phyloP scores from a whole-genome alignment of 768 basidiomycete genomes.

The Neoboletus subvelutipes region DNA sequence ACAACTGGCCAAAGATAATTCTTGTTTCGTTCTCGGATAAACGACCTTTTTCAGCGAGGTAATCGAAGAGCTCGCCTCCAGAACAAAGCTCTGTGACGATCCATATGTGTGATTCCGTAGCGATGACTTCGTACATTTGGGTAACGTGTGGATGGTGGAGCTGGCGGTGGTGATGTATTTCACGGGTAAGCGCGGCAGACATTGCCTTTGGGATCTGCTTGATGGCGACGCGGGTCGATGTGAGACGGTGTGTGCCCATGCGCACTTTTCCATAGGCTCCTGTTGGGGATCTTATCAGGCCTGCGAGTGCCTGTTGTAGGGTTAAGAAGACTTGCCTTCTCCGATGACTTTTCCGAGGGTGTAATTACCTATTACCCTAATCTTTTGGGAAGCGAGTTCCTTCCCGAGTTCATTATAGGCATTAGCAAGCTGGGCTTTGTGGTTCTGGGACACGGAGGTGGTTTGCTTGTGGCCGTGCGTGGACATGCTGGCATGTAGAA shows the following conservation, averaged over 20 bases:
- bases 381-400: constrained; percentile 87
- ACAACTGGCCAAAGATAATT: constrained; percentile 92
- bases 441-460: constrained; percentile 65
- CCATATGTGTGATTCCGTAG: constrained; percentile 94
- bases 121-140: constrained; percentile 96
- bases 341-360: constrained; percentile 92
- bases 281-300: constrained; percentile 36
- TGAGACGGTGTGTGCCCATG: constrained; percentile 90
- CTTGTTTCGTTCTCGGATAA: constrained; percentile 81
- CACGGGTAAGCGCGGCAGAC: constrained; percentile 88
- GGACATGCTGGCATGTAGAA: constrained; percentile 43
- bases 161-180: constrained; percentile 97
- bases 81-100: constrained; percentile 96
- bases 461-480: constrained; percentile 59
- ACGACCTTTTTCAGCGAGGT: constrained; percentile 92
- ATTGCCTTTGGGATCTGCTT: constrained; percentile 97
- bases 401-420: constrained; percentile 98
- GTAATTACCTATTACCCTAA: constrained; percentile 93
- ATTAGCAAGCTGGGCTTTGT: constrained; percentile 86
- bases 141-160: constrained; percentile 95
- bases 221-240: constrained; percentile 89
- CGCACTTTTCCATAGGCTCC: constrained; percentile 96
- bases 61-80: constrained; percentile 98
- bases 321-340: constrained; percentile 62
- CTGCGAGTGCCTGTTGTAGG: constrained; percentile 9